phyloP scores from a whole-genome alignment of 1,284 basidiomycete species.

The Boletus austroedulis region DNA sequence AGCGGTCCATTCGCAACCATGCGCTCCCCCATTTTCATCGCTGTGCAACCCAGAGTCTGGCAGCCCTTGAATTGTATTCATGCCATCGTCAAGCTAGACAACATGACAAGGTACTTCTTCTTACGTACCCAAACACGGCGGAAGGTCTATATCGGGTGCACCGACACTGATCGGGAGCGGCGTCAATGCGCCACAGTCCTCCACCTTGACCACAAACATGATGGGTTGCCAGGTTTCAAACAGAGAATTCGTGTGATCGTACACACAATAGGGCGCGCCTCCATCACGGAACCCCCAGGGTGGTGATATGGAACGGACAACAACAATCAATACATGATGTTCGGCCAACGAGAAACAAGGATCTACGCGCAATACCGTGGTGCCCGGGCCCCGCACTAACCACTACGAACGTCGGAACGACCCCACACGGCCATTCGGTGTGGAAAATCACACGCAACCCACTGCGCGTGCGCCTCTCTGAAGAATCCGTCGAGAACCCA shows the following conservation, averaged over 20 bases:
- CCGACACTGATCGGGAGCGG: conserved; percentile 8
- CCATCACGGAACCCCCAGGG: not conserved
- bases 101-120: not conserved
- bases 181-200: conserved; percentile 3
- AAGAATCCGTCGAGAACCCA: not conserved
- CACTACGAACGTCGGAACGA: no score
- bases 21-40: not conserved
- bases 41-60: conserved; percentile 2
- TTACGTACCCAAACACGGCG: conserved; percentile 8
- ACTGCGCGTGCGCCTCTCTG: not conserved
- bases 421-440: no score
- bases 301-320: not conserved
- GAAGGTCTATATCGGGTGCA: conserved; percentile 2
- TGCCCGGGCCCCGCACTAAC: not conserved
- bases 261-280: not conserved
- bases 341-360: not conserved
- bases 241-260: not conserved
- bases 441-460: not conserved
- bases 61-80: not conserved
- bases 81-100: not conserved
- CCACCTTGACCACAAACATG: not conserved
- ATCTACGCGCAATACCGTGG: not conserved
- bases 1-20: not conserved
- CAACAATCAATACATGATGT: conserved; percentile 6
- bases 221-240: conserved; percentile 10